Evolutionary conservation across 108 stramenopile species (phyloP).

Genomic region (Parmales sp.): DNA sequence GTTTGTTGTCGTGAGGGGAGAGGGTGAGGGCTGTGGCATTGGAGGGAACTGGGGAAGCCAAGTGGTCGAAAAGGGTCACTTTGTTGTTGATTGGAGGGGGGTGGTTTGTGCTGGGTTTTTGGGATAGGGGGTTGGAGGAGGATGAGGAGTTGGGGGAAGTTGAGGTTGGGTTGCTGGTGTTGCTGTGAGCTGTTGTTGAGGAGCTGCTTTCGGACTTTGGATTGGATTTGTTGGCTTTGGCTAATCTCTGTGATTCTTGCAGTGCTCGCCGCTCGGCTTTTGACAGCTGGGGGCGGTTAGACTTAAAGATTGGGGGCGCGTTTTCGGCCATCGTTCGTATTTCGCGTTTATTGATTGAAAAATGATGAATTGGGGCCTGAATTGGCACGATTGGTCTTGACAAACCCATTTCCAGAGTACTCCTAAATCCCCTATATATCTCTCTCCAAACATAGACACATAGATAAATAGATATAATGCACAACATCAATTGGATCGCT

Average conservation of each 20-base stretch:
- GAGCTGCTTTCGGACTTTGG: conserved; percentile 10
- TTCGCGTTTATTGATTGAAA: no score
- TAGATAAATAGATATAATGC: no score
- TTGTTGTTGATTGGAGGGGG: conserved; percentile 29
- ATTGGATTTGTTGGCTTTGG: conserved; percentile 44
- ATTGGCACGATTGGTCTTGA: no score
- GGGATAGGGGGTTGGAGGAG: conserved; percentile 12
- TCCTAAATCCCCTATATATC: no score
- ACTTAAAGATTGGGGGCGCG: no score
- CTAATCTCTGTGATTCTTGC: conserved; percentile 84
- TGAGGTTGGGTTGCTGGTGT: conserved; percentile 31
- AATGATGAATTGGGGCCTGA: no score
- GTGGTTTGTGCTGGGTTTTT: no score
- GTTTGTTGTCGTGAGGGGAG: background rate
- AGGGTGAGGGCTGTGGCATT: background rate
- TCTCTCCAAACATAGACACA: no score
- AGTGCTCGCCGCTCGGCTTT: conserved; percentile 86
- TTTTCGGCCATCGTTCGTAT: no score
- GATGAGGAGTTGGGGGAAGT: conserved; percentile 75
- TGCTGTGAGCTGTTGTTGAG: background rate
- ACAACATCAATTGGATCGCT: no score
- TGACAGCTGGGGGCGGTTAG: conserved; percentile 77
- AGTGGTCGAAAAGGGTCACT: conserved; percentile 73
- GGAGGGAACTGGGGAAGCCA: conserved; percentile 25
- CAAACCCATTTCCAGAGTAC: no score